Percentiles rank a stretch among this genome's conserved stretches.
phyloP scores from a whole-genome alignment of 805 yeast genomes.

The Candida ulmi region DNA sequence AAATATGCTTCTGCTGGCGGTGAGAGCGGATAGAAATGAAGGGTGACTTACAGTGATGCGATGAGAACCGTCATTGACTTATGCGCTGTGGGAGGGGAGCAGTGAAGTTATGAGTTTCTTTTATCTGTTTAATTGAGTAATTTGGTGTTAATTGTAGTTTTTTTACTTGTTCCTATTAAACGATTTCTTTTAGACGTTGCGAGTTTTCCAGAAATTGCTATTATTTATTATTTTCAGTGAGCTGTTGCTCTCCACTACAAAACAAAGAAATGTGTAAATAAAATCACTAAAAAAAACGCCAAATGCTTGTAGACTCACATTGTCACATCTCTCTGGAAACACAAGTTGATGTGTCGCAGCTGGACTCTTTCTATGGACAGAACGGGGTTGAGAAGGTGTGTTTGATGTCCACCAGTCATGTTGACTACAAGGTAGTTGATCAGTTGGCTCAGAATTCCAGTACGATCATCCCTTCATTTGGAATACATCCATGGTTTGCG shows the following conservation, averaged over 20 bases:
- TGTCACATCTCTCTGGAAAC: conserved; percentile 26
- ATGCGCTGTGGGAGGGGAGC: neutral
- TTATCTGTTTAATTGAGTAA: neutral
- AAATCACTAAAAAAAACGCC: neutral
- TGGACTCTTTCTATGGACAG: conserved; percentile 3
- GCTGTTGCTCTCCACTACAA: no score
- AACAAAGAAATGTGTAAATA: neutral
- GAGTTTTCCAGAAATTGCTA: no score
- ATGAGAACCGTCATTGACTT: conserved; percentile 65
- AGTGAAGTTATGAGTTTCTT: no score
- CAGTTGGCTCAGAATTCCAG: conserved; percentile 16
- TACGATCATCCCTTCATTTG: conserved; percentile 43
- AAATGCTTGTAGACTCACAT: conserved; percentile 27
- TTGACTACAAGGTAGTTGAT: conserved; percentile 27
- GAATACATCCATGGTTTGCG: conserved; percentile 91
- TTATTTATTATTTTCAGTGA: no score
- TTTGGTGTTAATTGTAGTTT: no score
- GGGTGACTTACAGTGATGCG: conserved; percentile 67
- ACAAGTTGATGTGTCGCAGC: neutral
- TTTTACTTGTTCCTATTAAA: no score
- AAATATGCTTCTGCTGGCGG: no score
- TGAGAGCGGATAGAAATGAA: no score
- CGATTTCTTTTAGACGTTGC: neutral
- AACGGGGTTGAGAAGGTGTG: conserved; percentile 8
- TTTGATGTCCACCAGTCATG: conserved; percentile 45